Evolutionary conservation across 768 basidiomycete genomes (phyloP), one percentile per base, ranked within the genome.

Genomic region (Amanita phalloides): DNA sequence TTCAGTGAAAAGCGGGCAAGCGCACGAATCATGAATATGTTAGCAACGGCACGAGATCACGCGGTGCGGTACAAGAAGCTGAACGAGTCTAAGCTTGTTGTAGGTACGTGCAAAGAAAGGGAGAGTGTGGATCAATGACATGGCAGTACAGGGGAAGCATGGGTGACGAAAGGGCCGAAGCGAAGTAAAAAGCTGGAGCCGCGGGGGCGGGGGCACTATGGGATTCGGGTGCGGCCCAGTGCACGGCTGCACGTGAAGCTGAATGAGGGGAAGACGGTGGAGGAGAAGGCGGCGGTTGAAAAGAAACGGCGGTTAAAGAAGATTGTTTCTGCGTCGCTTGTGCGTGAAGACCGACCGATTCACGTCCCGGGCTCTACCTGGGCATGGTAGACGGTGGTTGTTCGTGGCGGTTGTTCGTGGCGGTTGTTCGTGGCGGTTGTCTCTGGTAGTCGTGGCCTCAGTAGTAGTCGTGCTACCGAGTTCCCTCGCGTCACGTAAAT

Each of bases 1-100:
- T 97, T 96, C 66, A 90, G 87, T 56, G 86, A 94, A 66, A 99
- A 99, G 69, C 78, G 90, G 21, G 90, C 87, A 11, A 84, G 90
- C 56, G 76, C 72, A 44, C 82, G 90, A 54, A 81, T 99, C 53
- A 84, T 90, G 77, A 88, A 84, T 58, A 91, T 91, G 79, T 76
- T 98, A 42, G 81, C 80, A 10, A 79, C 87, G 1, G 93, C 92
- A 2, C 86, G 88, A 61, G 81, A 92, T 62, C 87, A 94, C 59
- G 95, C 94, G 0, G 69, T 69, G 26, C 73, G 81, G 36, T 84
- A 85, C 61, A 92, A 94, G 69, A 79, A 78, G 28, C 68, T 98
- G 62, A 71, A 83, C 42, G 67, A 80, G 52, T 73, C 74, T 26
- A 85, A 81, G 60, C 77, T 98, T 45, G 71, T 95, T 53, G 84